Percentiles rank a stretch among this genome's conserved stretches.
Conservation (phyloP, 371 early-diverging fungal species). For the Lichtheimia hyalospora region DNA sequence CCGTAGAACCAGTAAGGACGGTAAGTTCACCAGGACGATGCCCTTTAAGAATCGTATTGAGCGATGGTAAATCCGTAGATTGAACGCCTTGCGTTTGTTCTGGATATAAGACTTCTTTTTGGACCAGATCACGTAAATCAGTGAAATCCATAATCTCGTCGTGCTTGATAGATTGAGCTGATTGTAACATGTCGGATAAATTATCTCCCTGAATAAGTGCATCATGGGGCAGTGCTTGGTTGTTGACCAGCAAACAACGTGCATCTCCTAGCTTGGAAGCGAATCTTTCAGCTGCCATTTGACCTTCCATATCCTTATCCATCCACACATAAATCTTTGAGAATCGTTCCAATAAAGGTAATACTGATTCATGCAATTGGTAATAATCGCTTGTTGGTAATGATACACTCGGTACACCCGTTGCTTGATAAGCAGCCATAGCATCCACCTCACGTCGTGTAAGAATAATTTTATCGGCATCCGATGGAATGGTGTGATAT, state of each 20-base stretch:
- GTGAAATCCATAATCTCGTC: conserved; percentile 67
- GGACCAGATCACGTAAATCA: conserved; percentile 61
- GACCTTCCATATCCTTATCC: conserved; percentile 70
- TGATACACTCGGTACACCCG: conserved; percentile 60
- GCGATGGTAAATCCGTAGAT: conserved; percentile 56
- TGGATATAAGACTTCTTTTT: conserved; percentile 68
- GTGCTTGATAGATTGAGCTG: conserved; percentile 54
- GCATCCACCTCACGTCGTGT: conserved; percentile 69
- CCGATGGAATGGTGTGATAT: conserved; percentile 51
- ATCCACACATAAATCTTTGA: conserved; percentile 68
- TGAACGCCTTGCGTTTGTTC: conserved; percentile 67
- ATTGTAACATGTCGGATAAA: conserved; percentile 32
- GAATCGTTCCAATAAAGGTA: conserved; percentile 66
- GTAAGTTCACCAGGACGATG: conserved; percentile 77
- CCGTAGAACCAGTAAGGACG: conserved; percentile 76
- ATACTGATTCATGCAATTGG: conserved; percentile 63
- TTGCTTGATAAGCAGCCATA: conserved; percentile 70
- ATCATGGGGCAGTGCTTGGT: conserved; percentile 38
- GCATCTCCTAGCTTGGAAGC: conserved; percentile 66
- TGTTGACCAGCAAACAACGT: conserved; percentile 55
- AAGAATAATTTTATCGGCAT: conserved; percentile 49
- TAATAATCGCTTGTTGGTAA: conserved; percentile 50
- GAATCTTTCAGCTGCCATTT: conserved; percentile 58
- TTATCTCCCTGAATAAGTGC: conserved; percentile 31
- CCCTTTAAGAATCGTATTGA: conserved; percentile 70